Evolutionary conservation across 352 stramenopile species (phyloP).

Genomic region (Blastocystis sp.): DNA sequence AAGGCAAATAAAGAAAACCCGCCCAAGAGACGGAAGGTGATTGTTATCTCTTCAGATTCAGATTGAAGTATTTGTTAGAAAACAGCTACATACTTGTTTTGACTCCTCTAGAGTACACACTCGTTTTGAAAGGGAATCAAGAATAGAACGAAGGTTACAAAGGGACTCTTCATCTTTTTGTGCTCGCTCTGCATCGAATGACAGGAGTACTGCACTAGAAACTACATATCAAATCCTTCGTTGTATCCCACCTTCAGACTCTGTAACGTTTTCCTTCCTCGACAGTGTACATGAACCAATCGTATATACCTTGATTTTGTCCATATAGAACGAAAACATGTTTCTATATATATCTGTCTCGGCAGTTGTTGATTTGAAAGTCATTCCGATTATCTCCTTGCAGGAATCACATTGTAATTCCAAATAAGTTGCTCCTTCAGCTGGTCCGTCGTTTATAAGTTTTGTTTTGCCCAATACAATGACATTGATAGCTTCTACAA

Average conservation of each 20-base stretch:
- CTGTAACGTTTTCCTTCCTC: neutral
- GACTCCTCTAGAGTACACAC: neutral
- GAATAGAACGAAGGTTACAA: neutral
- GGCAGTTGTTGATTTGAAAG: conserved; percentile 39
- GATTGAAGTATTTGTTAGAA: neutral
- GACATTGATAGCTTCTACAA: conserved; percentile 1
- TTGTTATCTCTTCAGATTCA: neutral
- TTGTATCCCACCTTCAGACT: neutral
- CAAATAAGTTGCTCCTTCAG: conserved; percentile 19
- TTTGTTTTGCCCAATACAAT: neutral
- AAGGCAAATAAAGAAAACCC: neutral
- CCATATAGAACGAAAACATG: conserved; percentile 24
- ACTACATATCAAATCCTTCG: neutral
- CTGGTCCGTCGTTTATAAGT: neutral
- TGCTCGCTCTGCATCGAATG: conserved; percentile 42
- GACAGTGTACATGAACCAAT: neutral
- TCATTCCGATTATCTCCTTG: neutral
- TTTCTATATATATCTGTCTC: conserved; percentile 42
- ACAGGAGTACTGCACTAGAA: conserved; percentile 20
- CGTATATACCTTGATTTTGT: neutral
- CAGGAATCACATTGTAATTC: neutral
- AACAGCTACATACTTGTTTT: neutral
- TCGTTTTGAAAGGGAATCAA: neutral
- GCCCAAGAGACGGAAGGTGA: neutral
- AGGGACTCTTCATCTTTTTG: neutral